Base-by-base conservation (phyloP, 2,329 filamentous ascomycete species). In the Paraconiothyrium brasiliense region DNA sequence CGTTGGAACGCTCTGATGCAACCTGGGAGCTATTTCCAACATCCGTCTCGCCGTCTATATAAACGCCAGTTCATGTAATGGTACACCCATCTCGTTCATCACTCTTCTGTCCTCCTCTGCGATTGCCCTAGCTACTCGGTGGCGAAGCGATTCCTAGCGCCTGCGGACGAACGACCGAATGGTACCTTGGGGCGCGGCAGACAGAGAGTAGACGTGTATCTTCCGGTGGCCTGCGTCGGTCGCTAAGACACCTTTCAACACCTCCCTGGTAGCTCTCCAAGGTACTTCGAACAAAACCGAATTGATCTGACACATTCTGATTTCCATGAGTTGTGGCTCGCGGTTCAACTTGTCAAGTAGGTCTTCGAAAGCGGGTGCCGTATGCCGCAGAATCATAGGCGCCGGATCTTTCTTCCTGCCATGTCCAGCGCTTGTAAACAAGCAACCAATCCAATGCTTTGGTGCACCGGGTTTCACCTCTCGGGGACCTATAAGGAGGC, bases 241-340 rank as follows among this genome's bases (percentile, higher is more conserved):
- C 43, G 75, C 43, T 9, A 47, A 60, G 54, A 77, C 66, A 1
- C 59, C 60, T 61, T 70, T 57, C 34, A 89, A 56, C 1, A 84
- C 72, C 5, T 62, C 66, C 59, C 77, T 79, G 0, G 85, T 87
- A 37, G 76, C 70, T 58, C 78, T 72, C 87, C 87, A 89, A 13
- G 81, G 76, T 30, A 89, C 85, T 0, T 74, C 77, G 70, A 89
- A 89, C 37, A 84, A 72, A 0, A 85, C 87, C 30, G 85, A 84
- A 68, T 89, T 89, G 65, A 89, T 86, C 60, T 81, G 81, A 64
- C 84, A 85, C 58, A 85, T 83, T 61, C 81, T 81, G 0, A 87
- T 63, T 16, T 76, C 76, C 20, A 14, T 6, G n/a, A 56, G 47
- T 11, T 30, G 3, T 9, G 41, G 41, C n/a, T n/a, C n/a, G 22